Evolutionary conservation across 2,329 filamentous ascomycete genomes (phyloP).

Genomic region (Fusarium sp.): DNA sequence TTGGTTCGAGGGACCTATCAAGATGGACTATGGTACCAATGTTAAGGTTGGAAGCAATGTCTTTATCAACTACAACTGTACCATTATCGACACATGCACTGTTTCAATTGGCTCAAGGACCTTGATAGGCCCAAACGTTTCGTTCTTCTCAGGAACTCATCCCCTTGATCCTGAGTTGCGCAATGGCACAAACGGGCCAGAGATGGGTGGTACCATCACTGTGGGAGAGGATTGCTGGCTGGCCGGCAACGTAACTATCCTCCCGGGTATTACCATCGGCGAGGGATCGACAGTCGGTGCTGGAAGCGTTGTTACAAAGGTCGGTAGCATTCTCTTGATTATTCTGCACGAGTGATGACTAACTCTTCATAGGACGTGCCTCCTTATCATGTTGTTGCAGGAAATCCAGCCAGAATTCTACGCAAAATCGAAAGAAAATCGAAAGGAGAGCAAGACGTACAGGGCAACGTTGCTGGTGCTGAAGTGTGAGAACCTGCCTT

Average conservation of each 20-base stretch:
- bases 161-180: slow-evolving; percentile 80
- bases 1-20: slow-evolving; percentile 77
- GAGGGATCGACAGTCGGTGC: slow-evolving; percentile 80
- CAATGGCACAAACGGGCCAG: slow-evolving; percentile 80
- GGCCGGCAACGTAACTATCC: slow-evolving; percentile 76
- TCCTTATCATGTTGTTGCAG: slow-evolving; percentile 46
- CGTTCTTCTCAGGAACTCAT: slow-evolving; percentile 80
- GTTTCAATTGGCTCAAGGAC: slow-evolving; percentile 83
- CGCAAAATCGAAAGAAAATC: slow-evolving; percentile 33
- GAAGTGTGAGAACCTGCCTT: not conserved
- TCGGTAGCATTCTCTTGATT: slow-evolving; percentile 30
- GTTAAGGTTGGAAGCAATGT: slow-evolving; percentile 74
- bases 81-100: slow-evolving; percentile 80
- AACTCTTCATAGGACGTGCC: slow-evolving; percentile 49
- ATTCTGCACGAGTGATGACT: not conserved
- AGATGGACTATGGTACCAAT: slow-evolving; percentile 83
- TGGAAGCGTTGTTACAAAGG: slow-evolving; percentile 84
- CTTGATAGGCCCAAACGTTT: slow-evolving; percentile 82
- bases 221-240: slow-evolving; percentile 88
- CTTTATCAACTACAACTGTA: slow-evolving; percentile 80
- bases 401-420: slow-evolving; percentile 45
- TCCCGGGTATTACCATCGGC: slow-evolving; percentile 84
- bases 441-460: slow-evolving; percentile 3
- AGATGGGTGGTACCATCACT: slow-evolving; percentile 77
- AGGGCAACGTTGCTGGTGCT: not conserved